Evolutionary conservation across 2,329 filamentous ascomycete genomes (phyloP).

Genomic region (Periconia digitata): DNA sequence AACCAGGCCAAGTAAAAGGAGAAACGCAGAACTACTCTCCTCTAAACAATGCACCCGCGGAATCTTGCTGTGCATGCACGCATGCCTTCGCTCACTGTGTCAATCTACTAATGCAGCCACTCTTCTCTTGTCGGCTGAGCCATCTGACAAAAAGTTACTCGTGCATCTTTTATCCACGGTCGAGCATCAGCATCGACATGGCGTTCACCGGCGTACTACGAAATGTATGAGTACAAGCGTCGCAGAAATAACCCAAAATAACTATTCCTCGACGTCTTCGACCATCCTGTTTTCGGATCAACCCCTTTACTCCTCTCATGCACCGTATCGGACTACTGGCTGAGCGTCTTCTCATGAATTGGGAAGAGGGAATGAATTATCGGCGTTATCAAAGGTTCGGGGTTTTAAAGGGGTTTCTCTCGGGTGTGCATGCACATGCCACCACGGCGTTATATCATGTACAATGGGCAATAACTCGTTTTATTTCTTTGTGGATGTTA

Average conservation of each 20-base stretch:
- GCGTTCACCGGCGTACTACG: background rate
- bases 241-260: background rate
- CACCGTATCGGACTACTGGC: background rate
- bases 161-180: background rate
- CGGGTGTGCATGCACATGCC: background rate
- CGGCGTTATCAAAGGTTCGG: background rate
- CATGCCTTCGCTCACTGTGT: background rate
- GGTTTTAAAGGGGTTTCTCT: background rate
- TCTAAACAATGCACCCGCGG: no score
- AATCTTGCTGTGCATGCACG: no score
- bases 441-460: background rate
- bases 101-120: background rate
- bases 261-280: background rate
- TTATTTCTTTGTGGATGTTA: background rate
- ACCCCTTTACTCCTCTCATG: background rate
- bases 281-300: background rate
- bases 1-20: conserved; percentile 27
- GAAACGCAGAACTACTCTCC: background rate
- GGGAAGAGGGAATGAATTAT: no score
- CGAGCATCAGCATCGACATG: background rate
- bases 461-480: background rate
- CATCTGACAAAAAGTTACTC: background rate
- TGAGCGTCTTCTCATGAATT: no score
- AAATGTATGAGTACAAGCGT: background rate
- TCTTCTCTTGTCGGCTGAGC: background rate